A percentile compares a stretch with the other conserved stretches of the same genome.
Conservation (phyloP, 805 yeast genomes). For the Candida fluviatilis region DNA sequence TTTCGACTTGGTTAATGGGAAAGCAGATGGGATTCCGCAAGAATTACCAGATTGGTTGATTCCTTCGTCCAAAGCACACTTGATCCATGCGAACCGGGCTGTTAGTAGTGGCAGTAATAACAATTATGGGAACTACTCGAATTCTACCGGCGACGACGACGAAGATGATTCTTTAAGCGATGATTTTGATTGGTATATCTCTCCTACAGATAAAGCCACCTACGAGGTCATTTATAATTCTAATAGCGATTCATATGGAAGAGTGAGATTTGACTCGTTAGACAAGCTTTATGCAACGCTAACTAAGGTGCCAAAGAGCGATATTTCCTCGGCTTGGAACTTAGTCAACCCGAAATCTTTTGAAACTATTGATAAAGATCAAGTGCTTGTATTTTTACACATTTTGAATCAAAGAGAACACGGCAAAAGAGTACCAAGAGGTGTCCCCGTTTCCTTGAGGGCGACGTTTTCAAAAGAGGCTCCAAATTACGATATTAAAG, state of each 20-base stretch:
- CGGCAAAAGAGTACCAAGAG: constrained; percentile 80
- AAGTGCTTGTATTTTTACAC: constrained; percentile 83
- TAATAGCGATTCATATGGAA: constrained; percentile 73
- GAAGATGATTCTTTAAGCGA: constrained; percentile 58
- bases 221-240: constrained; percentile 77
- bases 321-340: constrained; percentile 89
- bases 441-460: constrained; percentile 89
- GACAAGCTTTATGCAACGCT: constrained; percentile 66
- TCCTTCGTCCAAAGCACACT: constrained; percentile 82
- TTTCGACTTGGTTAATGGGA: constrained; percentile 84
- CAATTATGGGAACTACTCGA: constrained; percentile 2
- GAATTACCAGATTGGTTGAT: constrained; percentile 87
- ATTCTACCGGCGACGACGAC: constrained; percentile 44
- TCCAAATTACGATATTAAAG: constrained; percentile 63
- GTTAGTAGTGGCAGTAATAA: constrained; percentile 27
- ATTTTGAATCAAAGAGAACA: constrained; percentile 85
- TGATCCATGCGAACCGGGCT: constrained; percentile 81
- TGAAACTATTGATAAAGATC: constrained; percentile 90
- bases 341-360: constrained; percentile 86
- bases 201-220: constrained; percentile 76
- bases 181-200: constrained; percentile 93
- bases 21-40: constrained; percentile 52
- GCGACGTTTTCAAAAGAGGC: constrained; percentile 87
- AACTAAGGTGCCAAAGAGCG: constrained; percentile 72
- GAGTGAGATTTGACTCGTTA: constrained; percentile 71